Percentiles rank a stretch among this genome's conserved stretches.
Evolutionary conservation across 345 rosid genomes (phyloP).

Genomic region (Camelina hispida): DNA sequence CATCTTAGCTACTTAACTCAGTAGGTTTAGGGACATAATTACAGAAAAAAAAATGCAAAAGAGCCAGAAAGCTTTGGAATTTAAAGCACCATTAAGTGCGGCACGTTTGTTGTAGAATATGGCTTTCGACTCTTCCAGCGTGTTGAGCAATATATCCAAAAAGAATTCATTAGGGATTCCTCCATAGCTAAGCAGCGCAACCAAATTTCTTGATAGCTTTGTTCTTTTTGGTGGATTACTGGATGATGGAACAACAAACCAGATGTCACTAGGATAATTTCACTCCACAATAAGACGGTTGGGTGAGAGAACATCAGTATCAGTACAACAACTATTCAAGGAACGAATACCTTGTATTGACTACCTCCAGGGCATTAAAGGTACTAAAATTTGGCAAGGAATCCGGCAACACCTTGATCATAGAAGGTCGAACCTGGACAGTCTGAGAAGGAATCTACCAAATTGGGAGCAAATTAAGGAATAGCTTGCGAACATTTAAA

Average conservation of each 20-base stretch:
- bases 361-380: slow-evolving; percentile 64
- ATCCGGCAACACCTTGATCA: slow-evolving; percentile 70
- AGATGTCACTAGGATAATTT: neutral
- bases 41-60: neutral
- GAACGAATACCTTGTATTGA: slow-evolving; percentile 61
- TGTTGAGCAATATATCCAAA: slow-evolving; percentile 51
- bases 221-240: slow-evolving; percentile 62
- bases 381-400: slow-evolving; percentile 38
- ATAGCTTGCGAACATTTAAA: neutral
- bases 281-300: neutral
- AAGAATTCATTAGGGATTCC: slow-evolving; percentile 72
- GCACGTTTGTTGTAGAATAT: slow-evolving; percentile 50
- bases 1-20: neutral
- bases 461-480: slow-evolving; percentile 18
- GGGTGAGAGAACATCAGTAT: neutral
- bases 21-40: neutral
- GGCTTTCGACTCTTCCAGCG: slow-evolving; percentile 57
- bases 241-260: slow-evolving; percentile 39
- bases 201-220: slow-evolving; percentile 58
- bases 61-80: slow-evolving; percentile 14
- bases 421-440: slow-evolving; percentile 63
- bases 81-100: slow-evolving; percentile 62
- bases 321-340: neutral
- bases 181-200: slow-evolving; percentile 75
- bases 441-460: slow-evolving; percentile 57